Evolutionary conservation across 2,329 filamentous ascomycete genomes (phyloP).

Genomic region (Colletotrichum lupini): DNA sequence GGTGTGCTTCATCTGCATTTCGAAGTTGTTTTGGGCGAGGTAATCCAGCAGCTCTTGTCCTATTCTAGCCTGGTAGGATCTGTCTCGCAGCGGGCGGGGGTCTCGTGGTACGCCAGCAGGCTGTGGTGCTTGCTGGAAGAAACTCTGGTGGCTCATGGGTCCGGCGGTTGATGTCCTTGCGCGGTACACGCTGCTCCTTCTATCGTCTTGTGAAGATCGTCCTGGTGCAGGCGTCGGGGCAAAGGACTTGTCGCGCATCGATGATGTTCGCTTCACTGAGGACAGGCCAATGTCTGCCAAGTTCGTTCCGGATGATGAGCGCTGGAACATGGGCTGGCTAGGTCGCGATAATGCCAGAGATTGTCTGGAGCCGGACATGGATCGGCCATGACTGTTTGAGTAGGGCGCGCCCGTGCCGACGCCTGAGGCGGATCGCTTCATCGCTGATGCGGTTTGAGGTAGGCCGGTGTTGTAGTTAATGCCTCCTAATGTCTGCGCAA

Average conservation of each 20-base stretch:
- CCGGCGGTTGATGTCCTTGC: constrained; percentile 74
- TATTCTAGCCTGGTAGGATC: constrained; percentile 82
- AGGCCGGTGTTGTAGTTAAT: constrained; percentile 87
- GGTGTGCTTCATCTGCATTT: constrained; percentile 96
- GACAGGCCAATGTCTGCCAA: constrained; percentile 83
- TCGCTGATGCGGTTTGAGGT: constrained; percentile 89
- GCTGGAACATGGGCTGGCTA: constrained; percentile 87
- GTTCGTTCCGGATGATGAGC: constrained; percentile 85
- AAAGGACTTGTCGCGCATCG: constrained; percentile 75
- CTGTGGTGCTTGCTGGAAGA: constrained; percentile 89
- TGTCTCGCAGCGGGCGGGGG: constrained; percentile 85
- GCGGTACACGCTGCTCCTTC: constrained; percentile 86
- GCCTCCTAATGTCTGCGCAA: constrained; percentile 80
- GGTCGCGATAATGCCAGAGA: constrained; percentile 87
- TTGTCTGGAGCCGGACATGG: constrained; percentile 84
- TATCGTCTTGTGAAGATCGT: constrained; percentile 64
- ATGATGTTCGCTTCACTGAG: constrained; percentile 87
- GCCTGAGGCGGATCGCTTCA: constrained; percentile 91
- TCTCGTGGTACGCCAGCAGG: constrained; percentile 87
- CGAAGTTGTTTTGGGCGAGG: constrained; percentile 92
- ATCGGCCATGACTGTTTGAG: constrained; percentile 78
- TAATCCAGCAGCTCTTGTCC: constrained; percentile 93
- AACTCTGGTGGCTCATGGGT: constrained; percentile 84
- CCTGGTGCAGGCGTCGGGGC: constrained; percentile 44
- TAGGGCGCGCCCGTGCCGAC: constrained; percentile 74